phyloP scores from a whole-genome alignment of 2,329 filamentous ascomycete genomes.

The Ascochyta lentis region DNA sequence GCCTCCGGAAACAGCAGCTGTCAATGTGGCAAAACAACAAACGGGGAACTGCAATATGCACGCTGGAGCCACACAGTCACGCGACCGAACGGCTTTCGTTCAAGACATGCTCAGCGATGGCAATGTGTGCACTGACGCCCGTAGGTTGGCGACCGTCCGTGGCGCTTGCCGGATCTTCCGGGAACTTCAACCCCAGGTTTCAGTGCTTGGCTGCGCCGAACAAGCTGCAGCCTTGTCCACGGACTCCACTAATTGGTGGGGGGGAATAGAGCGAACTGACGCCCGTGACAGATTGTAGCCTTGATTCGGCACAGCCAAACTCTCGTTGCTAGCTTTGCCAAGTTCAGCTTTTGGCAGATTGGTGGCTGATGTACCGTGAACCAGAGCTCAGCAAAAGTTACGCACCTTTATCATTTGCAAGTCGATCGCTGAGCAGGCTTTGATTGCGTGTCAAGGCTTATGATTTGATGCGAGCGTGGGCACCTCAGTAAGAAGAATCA shows the following conservation, averaged over 20 bases:
- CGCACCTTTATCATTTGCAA: background rate
- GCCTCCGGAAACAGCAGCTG: background rate
- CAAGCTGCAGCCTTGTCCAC: background rate
- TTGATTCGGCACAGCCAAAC: background rate
- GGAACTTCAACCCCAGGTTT: conserved; percentile 5
- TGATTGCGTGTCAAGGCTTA: conserved; percentile 2
- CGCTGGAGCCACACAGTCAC: background rate
- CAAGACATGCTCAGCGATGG: background rate
- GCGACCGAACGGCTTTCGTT: background rate
- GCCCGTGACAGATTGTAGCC: conserved; percentile 6
- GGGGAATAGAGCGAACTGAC: background rate
- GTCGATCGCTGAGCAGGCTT: background rate
- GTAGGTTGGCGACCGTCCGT: background rate
- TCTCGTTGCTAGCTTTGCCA: background rate
- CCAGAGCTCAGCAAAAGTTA: background rate
- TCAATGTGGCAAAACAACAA: background rate
- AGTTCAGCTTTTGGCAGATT: conserved; percentile 5
- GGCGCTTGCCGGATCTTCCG: conserved; percentile 1
- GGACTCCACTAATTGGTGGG: background rate
- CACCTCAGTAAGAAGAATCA: conserved; percentile 20
- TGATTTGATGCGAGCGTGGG: conserved; percentile 5
- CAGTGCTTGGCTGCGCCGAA: conserved; percentile 1
- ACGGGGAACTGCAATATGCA: background rate
- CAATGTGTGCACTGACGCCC: background rate
- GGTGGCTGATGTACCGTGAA: background rate